Percentiles rank a stretch among this genome's conserved stretches.
phyloP scores from a whole-genome alignment of 805 yeast genomes.

The Millerago galiae region DNA sequence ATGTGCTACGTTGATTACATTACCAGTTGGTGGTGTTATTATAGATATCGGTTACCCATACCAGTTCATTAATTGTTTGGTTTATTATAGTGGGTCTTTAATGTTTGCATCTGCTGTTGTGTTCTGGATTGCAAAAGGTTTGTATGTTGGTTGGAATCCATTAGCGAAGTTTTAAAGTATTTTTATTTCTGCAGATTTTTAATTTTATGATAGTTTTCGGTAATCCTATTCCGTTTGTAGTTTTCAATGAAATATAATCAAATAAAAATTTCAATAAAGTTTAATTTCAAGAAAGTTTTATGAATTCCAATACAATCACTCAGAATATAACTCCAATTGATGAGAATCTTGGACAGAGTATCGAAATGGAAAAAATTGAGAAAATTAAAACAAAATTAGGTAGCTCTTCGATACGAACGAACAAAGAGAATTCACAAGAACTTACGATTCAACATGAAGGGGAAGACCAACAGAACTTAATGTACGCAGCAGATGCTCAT shows the following conservation, averaged over 20 bases:
- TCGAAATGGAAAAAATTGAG: background rate
- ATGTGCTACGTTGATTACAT: constrained; percentile 42
- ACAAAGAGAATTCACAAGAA: no score
- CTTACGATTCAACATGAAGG: background rate
- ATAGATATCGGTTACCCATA: constrained; percentile 31
- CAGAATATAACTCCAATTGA: no score
- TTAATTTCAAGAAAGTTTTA: no score
- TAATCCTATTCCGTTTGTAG: no score
- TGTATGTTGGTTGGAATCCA: no score
- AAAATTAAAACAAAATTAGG: background rate
- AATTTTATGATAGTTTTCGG: no score
- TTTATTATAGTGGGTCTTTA: constrained; percentile 28
- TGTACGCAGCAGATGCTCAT: background rate
- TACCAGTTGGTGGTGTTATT: constrained; percentile 46
- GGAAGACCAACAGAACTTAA: background rate
- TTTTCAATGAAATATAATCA: no score
- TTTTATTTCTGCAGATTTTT: no score
- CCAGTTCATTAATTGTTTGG: constrained; percentile 30
- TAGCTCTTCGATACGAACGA: background rate
- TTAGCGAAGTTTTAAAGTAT: no score
- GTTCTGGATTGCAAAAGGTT: constrained; percentile 36
- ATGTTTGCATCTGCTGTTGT: constrained; percentile 32
- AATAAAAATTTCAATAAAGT: no score
- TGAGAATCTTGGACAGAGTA: background rate
- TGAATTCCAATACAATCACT: no score